phyloP scores from a whole-genome alignment of 495 filamentous ascomycete species.

The Hypoxylon perforatum region DNA sequence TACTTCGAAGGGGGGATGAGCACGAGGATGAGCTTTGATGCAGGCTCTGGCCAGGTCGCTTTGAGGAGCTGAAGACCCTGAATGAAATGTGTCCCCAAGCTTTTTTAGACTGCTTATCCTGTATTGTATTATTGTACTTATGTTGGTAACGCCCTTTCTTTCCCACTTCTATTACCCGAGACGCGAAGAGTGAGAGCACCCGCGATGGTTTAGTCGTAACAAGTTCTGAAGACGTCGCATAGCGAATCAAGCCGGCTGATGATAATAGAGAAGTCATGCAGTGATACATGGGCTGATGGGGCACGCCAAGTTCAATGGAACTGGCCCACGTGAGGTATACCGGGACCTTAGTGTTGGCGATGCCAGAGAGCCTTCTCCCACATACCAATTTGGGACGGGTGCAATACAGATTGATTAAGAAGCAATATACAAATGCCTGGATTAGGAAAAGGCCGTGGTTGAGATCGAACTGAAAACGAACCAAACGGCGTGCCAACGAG shows the following conservation, averaged over 20 bases:
- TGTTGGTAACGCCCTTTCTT: neutral
- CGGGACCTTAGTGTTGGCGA: slow-evolving; percentile 19
- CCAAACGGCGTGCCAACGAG: slow-evolving; percentile 20
- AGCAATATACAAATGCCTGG: slow-evolving; percentile 27
- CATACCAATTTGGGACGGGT: slow-evolving; percentile 30
- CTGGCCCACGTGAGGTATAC: slow-evolving; percentile 36
- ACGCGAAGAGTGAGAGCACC: neutral
- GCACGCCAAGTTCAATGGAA: slow-evolving; percentile 33
- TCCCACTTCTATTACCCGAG: neutral
- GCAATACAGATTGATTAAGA: slow-evolving; percentile 36
- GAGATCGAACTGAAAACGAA: slow-evolving; percentile 20
- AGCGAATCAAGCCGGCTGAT: slow-evolving; percentile 17
- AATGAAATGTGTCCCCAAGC: no score
- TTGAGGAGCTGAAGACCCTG: no score
- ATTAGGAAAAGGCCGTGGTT: slow-evolving; percentile 24
- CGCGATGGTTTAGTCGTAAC: slow-evolving; percentile 8
- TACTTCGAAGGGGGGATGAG: neutral
- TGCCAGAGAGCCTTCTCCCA: slow-evolving; percentile 14
- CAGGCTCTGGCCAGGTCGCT: neutral
- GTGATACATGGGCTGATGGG: slow-evolving; percentile 26
- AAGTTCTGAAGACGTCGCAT: slow-evolving; percentile 13
- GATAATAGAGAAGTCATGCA: slow-evolving; percentile 28
- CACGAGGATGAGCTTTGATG: neutral
- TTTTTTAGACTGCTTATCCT: no score
- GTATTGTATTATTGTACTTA: neutral